Evolutionary conservation across 2,329 filamentous ascomycete species (phyloP), one percentile per base, ranked within the genome.

Genomic region (Colletotrichum filicis): DNA sequence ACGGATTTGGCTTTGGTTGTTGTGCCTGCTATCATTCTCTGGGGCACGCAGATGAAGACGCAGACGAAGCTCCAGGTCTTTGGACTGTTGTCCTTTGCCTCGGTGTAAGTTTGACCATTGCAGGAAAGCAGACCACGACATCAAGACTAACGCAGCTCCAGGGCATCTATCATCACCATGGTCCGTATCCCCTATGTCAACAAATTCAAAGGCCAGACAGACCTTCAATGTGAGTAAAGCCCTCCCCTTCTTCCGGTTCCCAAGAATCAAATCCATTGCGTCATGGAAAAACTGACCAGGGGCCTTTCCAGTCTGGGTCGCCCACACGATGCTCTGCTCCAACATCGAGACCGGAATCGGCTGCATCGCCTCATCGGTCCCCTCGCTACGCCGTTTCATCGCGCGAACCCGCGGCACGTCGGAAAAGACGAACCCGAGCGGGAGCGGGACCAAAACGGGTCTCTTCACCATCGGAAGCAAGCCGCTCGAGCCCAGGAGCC

Each of bases 1-100:
- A 82, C 80, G n/a, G 80, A 82, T 61, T 14, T 80, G 61, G 79
- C 78, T 9, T 78, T 78, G 9, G 78, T 79, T 0, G 71, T 82
- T 1, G 73, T 82, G 7, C 80, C 80, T 0, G 81, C 77, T 2
- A 61, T 81, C 4, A 77, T 82, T 19, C 71, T 82, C 5, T 82
- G 79, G 77, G 77, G 76, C 2, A 79, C 79, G 7, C 79, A 81
- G 66, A 81, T 82, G 78, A 77, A 78, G 73, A 75, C 63, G 16
- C 73, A 75, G 53, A 75, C 68, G n/a, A 77, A 77, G 61, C 69
- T 76, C 30, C 74, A 77, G 12, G 75, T 77, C 14, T 73, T 75
- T 49, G 75, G 66, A 1, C 64, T 77, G 46, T 28, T 77, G n/a
- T 77, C 76, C 0, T 77, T 77, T 42, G 76, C 75, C 3, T 77